Base-by-base conservation (phyloP, 805 yeast genomes). In the Nakazawaea ernobii region DNA sequence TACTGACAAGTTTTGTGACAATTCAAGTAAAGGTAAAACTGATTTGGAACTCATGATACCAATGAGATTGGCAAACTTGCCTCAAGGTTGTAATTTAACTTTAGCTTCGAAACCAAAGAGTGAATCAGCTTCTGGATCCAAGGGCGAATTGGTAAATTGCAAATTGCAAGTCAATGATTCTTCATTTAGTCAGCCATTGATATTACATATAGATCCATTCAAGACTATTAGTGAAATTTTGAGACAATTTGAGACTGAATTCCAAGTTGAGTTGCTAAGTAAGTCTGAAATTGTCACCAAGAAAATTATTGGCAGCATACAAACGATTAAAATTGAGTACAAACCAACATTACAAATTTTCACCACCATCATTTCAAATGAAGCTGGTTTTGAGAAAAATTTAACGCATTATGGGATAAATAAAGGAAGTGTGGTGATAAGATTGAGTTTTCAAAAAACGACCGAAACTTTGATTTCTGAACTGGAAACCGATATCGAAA, bases 51-150 rank as follows among this genome's bases (percentile, higher is more conserved):
- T 65, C 13, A 65, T 70, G 32, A 49, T 74, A 32, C 79, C 80
- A 1, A 57, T 70, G 50, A 61, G 79, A 49, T 54, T 74, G 14
- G 54, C 70, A 13, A 69, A 70, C 44, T 52, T 76, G 15, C 74
- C 79, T 2, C 59, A 66, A 6, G 80, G 80, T 10, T 70, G 67
- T 14, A 75, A 71, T 39, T 47, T 76, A 32, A 58, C 59, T 7
- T 51, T 74, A 38, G 43, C 39, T 2, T 48, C 24, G 45, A 28
- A 30, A 14, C 14, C 14, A 14, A 35, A 9, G 14, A 5, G 20
- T 10, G 13, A 17, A 13, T 17, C 38, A 2, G 11, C 39, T n/a
- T 5, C 35, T 7, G 39, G 42, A 8, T 29, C 44, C n/a, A 15
- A 10, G 8, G 35, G 32, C 6, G 39, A 6, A 10, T 4, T 39